phyloP scores from a whole-genome alignment of 345 rosid species.

The Citrus unshiu region DNA sequence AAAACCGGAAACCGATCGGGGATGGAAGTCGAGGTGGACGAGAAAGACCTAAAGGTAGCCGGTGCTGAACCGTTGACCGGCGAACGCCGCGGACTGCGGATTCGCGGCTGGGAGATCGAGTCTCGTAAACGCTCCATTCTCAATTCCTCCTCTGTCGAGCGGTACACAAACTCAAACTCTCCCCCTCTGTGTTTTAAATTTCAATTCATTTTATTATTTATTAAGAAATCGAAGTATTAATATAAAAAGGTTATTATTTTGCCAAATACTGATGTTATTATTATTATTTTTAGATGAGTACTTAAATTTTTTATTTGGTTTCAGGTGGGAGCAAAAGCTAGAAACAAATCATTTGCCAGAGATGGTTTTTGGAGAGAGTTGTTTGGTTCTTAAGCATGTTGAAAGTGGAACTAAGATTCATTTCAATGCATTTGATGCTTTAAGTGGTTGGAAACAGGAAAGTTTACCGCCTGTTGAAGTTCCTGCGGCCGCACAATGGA shows the following conservation, averaged over 20 bases:
- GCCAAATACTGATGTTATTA: neutral
- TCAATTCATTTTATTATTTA: neutral
- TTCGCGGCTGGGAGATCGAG: constrained; percentile 85
- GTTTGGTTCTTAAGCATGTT: constrained; percentile 56
- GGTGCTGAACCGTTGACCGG: constrained; percentile 66
- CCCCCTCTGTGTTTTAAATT: constrained; percentile 8
- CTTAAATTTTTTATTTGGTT: constrained; percentile 14
- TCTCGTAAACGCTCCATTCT: constrained; percentile 71
- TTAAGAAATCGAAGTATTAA: neutral
- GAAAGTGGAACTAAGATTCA: constrained; percentile 55
- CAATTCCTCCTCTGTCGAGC: constrained; percentile 49
- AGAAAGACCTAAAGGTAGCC: constrained; percentile 61
- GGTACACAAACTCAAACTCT: constrained; percentile 31
- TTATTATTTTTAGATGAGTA: neutral
- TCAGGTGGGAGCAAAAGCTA: constrained; percentile 86
- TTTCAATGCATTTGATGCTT: constrained; percentile 90
- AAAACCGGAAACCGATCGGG: constrained; percentile 1
- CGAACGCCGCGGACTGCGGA: constrained; percentile 64
- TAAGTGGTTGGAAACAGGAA: constrained; percentile 78
- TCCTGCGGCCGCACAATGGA: constrained; percentile 94
- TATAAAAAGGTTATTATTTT: neutral
- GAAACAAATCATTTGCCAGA: constrained; percentile 80
- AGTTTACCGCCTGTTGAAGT: constrained; percentile 91
- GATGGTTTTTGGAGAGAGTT: constrained; percentile 89
- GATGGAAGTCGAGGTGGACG: constrained; percentile 69